These are phyloP conservation scores for Trifolium subterraneum DNA, from an alignment of 306 rosid species.

Conservation along the genomic window DNA sequence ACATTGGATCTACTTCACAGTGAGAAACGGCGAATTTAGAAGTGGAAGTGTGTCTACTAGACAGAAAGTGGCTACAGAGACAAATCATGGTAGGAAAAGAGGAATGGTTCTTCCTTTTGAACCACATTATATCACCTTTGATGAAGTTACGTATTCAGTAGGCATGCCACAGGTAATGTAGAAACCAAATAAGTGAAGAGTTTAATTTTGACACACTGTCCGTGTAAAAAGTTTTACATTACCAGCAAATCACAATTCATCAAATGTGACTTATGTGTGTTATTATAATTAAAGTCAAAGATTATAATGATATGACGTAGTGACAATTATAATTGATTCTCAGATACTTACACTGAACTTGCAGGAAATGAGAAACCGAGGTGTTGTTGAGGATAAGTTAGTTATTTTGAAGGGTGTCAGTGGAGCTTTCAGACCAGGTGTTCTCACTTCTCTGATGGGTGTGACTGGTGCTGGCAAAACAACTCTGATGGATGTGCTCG, in stretches of 20 bases:
- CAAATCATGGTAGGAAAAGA: constrained; percentile 40
- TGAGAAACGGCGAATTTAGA: constrained; percentile 19
- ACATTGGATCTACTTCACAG: constrained; percentile 37
- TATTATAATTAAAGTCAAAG: no score
- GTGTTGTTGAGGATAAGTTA: constrained; percentile 66
- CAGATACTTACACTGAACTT: constrained; percentile 4
- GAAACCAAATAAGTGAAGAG: background rate
- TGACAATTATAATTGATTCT: background rate
- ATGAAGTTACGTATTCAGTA: constrained; percentile 58
- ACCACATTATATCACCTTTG: constrained; percentile 57
- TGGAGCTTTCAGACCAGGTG: constrained; percentile 91
- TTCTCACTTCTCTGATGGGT: constrained; percentile 94
- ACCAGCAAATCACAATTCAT: background rate
- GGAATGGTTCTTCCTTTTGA: constrained; percentile 78
- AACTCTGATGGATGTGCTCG: constrained; percentile 91
- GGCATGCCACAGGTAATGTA: constrained; percentile 64
- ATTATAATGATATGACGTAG: background rate
- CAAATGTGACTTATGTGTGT: no score
- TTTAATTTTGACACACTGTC: background rate
- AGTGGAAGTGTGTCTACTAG: constrained; percentile 32
- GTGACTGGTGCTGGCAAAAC: constrained; percentile 97
- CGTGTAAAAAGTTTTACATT: background rate
- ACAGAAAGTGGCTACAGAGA: constrained; percentile 21
- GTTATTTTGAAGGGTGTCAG: constrained; percentile 78
- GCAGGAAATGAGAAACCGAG: constrained; percentile 75